A percentile compares a stretch with the other conserved stretches of the same genome.
Evolutionary conservation across 768 basidiomycete species (phyloP).

Genomic region (Amanita rimosa): DNA sequence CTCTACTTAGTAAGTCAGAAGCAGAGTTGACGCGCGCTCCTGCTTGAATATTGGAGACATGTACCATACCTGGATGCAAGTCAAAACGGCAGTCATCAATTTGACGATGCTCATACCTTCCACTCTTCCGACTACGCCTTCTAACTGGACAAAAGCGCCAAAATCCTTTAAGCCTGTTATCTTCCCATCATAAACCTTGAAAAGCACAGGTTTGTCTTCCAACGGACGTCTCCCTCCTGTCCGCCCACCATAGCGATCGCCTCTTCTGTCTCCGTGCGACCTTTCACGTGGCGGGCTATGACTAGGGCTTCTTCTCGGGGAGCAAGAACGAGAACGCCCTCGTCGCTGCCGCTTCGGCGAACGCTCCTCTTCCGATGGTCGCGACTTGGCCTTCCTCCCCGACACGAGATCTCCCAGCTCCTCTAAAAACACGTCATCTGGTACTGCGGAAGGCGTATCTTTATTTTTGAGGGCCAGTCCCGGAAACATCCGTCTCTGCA

Average conservation of each 20-base stretch:
- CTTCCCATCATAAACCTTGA: conserved; percentile 89
- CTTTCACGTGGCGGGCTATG: conserved; percentile 47
- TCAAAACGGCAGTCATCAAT: neutral
- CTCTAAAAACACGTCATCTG: conserved; percentile 75
- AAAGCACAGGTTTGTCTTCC: conserved; percentile 81
- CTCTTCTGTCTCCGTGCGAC: conserved; percentile 13
- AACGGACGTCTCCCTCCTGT: conserved; percentile 25
- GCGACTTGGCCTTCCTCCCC: conserved; percentile 46
- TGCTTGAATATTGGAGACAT: conserved; percentile 85
- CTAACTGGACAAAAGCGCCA: conserved; percentile 86
- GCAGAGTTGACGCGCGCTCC: conserved; percentile 82
- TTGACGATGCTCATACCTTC: conserved; percentile 55
- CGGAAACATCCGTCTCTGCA: conserved; percentile 80
- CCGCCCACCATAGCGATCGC: conserved; percentile 23
- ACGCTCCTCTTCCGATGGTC: conserved; percentile 29
- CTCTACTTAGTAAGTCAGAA: conserved; percentile 74
- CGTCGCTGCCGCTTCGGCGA: conserved; percentile 53
- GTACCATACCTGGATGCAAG: conserved; percentile 73
- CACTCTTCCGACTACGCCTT: conserved; percentile 74
- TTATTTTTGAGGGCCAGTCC: conserved; percentile 77
- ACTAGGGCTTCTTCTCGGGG: conserved; percentile 38
- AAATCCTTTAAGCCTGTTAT: conserved; percentile 88
- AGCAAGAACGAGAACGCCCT: conserved; percentile 32
- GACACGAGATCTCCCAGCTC: conserved; percentile 88
- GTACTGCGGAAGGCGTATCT: conserved; percentile 44